Evolutionary conservation across 2,329 filamentous ascomycete species (phyloP).

Genomic region (Aspergillus cejpii): DNA sequence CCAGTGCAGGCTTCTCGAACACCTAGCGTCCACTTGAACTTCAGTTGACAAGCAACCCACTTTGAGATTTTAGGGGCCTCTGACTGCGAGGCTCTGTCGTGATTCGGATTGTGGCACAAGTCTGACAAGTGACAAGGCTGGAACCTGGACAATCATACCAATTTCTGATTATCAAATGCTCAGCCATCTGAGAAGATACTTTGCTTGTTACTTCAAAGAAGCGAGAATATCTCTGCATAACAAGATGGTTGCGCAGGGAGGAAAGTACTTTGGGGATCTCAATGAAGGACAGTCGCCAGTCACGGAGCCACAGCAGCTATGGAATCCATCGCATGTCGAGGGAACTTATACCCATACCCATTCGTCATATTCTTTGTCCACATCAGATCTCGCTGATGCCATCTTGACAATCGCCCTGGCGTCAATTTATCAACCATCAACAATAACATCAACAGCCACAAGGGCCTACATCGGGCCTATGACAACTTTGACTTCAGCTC

Average conservation of each 20-base stretch:
- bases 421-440: no score
- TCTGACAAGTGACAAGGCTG: neutral
- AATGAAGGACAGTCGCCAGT: neutral
- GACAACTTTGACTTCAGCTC: neutral
- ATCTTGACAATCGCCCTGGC: neutral
- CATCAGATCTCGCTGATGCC: neutral
- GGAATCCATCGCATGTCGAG: neutral
- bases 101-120: neutral
- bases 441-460: no score
- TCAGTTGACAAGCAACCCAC: neutral
- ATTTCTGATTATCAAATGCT: neutral
- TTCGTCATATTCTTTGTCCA: neutral
- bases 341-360: no score
- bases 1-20: neutral
- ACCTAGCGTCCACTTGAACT: neutral
- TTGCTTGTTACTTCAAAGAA: neutral
- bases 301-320: neutral
- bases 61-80: neutral
- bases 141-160: neutral
- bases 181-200: neutral
- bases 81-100: neutral
- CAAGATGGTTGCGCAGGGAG: neutral
- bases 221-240: neutral
- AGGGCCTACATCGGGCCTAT: neutral
- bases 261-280: neutral